Evolutionary conservation across 2,329 filamentous ascomycete genomes (phyloP), one percentile per base, ranked within the genome.

Genomic region (Paecilomyces dactylethromorphus): DNA sequence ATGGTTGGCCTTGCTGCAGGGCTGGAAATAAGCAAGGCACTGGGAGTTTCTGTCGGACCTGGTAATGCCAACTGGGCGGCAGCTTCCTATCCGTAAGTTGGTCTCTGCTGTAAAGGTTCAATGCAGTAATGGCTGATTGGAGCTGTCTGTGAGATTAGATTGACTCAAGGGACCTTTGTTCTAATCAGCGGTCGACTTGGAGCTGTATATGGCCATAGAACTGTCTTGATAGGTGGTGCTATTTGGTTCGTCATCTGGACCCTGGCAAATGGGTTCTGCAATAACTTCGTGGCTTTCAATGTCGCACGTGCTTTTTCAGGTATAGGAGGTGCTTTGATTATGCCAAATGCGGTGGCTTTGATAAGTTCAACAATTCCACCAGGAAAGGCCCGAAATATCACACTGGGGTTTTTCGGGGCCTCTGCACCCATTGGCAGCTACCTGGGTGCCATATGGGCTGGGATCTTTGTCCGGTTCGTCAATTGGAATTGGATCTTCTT

Each of bases 111-210:
- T 13, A 11, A 35, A n/a, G n/a, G n/a, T 35, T 13, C 8, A 35
- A 13, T 10, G 8, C 32, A 35, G 8, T 35, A 35, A n/a, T n/a
- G n/a, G 3, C 1, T 35, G 8, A 35, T 13, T 1, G 4, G 32
- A n/a, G 11, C 32, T 35, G 11, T 10, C 8, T 3, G 15, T 13
- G 32, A 35, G 22, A 32, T 13, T 29, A 81, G 78, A 1, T 68
- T 82, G 12, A 78, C 81, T 0, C 79, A 82, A 61, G 84, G 84
- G 11, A 81, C 83, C 0, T 86, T 86, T 63, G 81, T 87, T 32
- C 74, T 87, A 2, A 73, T 83, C 1, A 80, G 79, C 2, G 83
- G 83, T 2, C 78, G 84, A 0, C 68, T 87, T 3, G 84, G 84
- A 2, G 82, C 85, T 50, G 69, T 82, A 0, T 84, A 82, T 59